Base-by-base conservation (phyloP, 2,329 filamentous ascomycete genomes). In the Fusarium compactum region DNA sequence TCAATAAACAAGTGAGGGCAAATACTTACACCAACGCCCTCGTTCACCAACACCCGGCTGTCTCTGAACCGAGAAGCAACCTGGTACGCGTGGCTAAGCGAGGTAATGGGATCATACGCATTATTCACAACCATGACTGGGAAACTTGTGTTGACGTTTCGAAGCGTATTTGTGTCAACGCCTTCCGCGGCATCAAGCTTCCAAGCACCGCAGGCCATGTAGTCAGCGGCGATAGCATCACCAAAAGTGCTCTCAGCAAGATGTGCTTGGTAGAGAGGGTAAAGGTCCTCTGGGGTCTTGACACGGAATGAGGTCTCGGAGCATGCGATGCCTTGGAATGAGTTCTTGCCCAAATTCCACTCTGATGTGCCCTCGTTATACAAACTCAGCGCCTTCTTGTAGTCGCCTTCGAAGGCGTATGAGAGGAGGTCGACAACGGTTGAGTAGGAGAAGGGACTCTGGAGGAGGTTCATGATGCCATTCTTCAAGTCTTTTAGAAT, bases 21-120 rank as follows among this genome's bases (percentile, higher is more conserved):
- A 9, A 48, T 6, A 65, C 72, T 69, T 62, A 74, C 72, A 1
- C 72, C 72, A 14, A 70, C 54, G 3, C 72, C 72, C n/a, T 67
- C 70, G 9, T 74, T 69, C 0, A 74, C 52, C 57, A 74, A 27
- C 4, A 74, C 34, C 2, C 72, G 43, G 18, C 72, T 74, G 0
- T 57, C 60, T 15, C 55, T 72, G 3, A 74, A 73, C 2, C 65
- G 38, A 14, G 68, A 53, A 24, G 72, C 65, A 0, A 64, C 62
- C 11, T 74, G 54, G 48, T 63, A 74, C 1, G 72, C 72, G 14
- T 62, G 53, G 6, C 55, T 57, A 2, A 72, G 38, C 3, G 72
- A 56, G 2, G 72, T 70, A 5, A 72, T 40, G 2, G 72, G 72
- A n/a, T 74, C 72, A 8, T 68, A 73, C 9, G 55, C 58, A 11